Conservation (phyloP, 208 protist genomes). For the Trichomonas gallinae region DNA sequence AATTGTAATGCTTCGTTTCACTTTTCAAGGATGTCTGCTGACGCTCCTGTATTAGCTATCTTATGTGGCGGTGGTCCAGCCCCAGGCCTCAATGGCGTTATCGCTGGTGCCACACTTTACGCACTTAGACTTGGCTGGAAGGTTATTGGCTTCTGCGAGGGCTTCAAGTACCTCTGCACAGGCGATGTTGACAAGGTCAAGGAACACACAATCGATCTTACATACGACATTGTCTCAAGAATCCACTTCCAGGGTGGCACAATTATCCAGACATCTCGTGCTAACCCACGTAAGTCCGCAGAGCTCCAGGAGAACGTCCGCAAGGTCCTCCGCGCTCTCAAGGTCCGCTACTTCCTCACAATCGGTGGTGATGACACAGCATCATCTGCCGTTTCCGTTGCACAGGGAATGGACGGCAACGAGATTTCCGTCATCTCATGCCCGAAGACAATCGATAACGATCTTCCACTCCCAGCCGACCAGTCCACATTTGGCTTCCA, state of each 20-base stretch:
- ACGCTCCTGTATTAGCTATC: background rate
- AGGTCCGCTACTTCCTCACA: background rate
- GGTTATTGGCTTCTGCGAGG: background rate
- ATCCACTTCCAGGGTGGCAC: background rate
- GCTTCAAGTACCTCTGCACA: background rate
- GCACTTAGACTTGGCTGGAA: background rate
- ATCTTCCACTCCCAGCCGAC: background rate
- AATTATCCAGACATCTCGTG: background rate
- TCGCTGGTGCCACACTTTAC: background rate
- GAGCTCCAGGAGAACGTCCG: background rate
- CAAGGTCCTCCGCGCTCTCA: background rate
- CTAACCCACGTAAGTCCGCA: background rate
- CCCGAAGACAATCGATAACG: constrained; percentile 7
- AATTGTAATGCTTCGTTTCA: background rate
- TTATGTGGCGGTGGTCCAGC: background rate
- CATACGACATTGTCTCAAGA: background rate
- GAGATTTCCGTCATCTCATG: background rate
- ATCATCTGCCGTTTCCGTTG: background rate
- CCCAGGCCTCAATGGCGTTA: background rate
- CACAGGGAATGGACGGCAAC: background rate
- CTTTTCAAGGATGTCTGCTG: background rate
- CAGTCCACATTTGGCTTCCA: background rate
- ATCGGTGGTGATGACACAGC: constrained; percentile 8
- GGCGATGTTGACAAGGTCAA: background rate
- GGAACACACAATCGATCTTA: background rate